Conservation (phyloP, 495 filamentous ascomycete species). For the Xylaria longipes region DNA sequence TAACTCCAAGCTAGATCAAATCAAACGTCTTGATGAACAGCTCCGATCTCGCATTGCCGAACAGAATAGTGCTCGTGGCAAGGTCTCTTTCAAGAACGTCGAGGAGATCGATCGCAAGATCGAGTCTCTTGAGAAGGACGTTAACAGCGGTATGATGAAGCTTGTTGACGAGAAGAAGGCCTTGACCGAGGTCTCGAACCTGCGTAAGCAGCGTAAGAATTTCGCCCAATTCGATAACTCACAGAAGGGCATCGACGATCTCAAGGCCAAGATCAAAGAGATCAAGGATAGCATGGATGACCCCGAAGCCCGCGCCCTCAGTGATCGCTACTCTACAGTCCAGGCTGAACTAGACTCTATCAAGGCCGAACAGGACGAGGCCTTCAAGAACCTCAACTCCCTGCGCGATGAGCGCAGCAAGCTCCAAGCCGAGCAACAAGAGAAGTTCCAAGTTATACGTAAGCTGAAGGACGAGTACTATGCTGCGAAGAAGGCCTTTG, state of each 20-base stretch:
- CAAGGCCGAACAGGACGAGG: slow-evolving; percentile 88
- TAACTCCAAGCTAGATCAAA: slow-evolving; percentile 77
- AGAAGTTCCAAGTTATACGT: slow-evolving; percentile 79
- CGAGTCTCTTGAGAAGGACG: slow-evolving; percentile 75
- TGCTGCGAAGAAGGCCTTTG: slow-evolving; percentile 74
- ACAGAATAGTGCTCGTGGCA: slow-evolving; percentile 79
- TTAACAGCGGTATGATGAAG: slow-evolving; percentile 86
- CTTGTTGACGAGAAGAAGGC: slow-evolving; percentile 97
- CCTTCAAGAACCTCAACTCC: slow-evolving; percentile 82
- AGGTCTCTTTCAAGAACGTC: slow-evolving; percentile 80
- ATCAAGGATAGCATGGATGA: slow-evolving; percentile 86
- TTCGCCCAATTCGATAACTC: slow-evolving; percentile 81
- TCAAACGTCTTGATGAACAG: slow-evolving; percentile 82
- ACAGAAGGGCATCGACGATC: slow-evolving; percentile 82
- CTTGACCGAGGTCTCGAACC: slow-evolving; percentile 75
- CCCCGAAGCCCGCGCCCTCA: slow-evolving; percentile 87
- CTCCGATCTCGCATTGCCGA: slow-evolving; percentile 81
- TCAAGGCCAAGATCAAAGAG: slow-evolving; percentile 83
- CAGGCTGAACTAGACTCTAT: slow-evolving; percentile 85
- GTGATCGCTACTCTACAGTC: slow-evolving; percentile 80
- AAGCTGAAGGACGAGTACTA: slow-evolving; percentile 88
- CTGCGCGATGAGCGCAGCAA: slow-evolving; percentile 88
- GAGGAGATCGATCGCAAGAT: slow-evolving; percentile 89
- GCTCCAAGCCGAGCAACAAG: slow-evolving; percentile 80
- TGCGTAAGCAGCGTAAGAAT: slow-evolving; percentile 88